Conservation (phyloP, 768 basidiomycete species). For the Coprinellus aureogranulatus region DNA sequence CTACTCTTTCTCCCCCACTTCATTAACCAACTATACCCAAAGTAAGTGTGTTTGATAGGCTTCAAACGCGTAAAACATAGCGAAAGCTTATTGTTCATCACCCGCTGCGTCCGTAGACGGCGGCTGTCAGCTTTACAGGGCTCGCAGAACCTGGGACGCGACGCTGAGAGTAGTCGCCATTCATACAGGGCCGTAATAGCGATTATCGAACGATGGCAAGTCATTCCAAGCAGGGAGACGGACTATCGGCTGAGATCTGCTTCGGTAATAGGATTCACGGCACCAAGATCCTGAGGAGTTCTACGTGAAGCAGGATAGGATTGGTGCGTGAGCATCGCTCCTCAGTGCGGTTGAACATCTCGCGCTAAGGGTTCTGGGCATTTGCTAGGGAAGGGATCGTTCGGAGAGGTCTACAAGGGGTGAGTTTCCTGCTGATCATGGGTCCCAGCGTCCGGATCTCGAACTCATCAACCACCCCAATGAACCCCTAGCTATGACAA, state of each 20-base stretch:
- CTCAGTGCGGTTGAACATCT: constrained; percentile 5
- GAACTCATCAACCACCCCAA: constrained; percentile 4
- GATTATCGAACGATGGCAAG: constrained; percentile 25
- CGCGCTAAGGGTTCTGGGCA: constrained; percentile 9
- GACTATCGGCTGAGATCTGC: constrained; percentile 25
- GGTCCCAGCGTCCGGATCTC: constrained; percentile 15
- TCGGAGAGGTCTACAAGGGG: constrained; percentile 99
- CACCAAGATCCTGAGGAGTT: constrained; percentile 93
- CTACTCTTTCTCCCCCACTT: neutral
- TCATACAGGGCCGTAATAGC: constrained; percentile 9
- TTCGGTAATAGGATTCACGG: constrained; percentile 51
- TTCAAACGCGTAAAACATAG: neutral
- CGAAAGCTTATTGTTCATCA: neutral
- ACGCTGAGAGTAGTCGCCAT: constrained; percentile 13
- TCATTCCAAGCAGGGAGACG: neutral
- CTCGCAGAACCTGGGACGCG: constrained; percentile 17
- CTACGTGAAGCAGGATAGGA: constrained; percentile 96
- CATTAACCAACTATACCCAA: neutral
- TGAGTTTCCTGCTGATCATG: constrained; percentile 29
- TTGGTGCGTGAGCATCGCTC: constrained; percentile 54
- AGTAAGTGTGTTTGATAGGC: neutral
- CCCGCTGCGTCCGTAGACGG: neutral
- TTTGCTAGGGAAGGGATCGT: constrained; percentile 87
- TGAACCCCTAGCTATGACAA: constrained; percentile 74
- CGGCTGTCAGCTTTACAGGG: constrained; percentile 5